Evolutionary conservation across 257 asterid species (phyloP).

Genomic region (Cinchona pubescens): DNA sequence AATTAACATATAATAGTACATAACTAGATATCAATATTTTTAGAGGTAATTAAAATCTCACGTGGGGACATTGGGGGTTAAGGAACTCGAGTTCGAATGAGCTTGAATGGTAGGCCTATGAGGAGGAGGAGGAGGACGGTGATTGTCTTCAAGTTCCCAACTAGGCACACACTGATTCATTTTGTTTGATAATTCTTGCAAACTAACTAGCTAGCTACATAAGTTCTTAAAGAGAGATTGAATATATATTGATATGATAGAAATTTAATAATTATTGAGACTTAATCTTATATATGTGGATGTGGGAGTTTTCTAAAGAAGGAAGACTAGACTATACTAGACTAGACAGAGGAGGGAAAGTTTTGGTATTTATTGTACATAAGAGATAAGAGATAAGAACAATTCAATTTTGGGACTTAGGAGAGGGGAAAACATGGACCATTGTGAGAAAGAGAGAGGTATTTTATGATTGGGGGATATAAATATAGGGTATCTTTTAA

Average conservation of each 20-base stretch:
- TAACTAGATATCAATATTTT: too few species aligned
- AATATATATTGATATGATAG: background rate
- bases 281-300: conserved; percentile 24
- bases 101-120: conserved; percentile 14
- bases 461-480: conserved; percentile 16
- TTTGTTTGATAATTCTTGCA: background rate
- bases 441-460: conserved; percentile 15
- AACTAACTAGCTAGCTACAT: background rate
- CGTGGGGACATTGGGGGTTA: conserved; percentile 26
- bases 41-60: conserved; percentile 7
- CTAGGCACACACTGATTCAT: conserved; percentile 80
- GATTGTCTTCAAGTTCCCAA: conserved; percentile 51
- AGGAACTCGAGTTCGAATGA: conserved; percentile 23
- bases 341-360: conserved; percentile 6
- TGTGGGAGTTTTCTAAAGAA: conserved; percentile 10
- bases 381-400: conserved; percentile 29
- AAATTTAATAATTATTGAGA: background rate
- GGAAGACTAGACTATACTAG: background rate
- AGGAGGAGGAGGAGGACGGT: background rate
- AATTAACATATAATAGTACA: background rate
- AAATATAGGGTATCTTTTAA: conserved; percentile 12
- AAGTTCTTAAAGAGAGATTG: background rate
- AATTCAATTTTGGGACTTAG: conserved; percentile 3
- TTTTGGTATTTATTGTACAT: conserved; percentile 13
- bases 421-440: conserved; percentile 30